Base-by-base conservation (phyloP, 108 stramenopile genomes). In the Pseudonitzschia multiseries region DNA sequence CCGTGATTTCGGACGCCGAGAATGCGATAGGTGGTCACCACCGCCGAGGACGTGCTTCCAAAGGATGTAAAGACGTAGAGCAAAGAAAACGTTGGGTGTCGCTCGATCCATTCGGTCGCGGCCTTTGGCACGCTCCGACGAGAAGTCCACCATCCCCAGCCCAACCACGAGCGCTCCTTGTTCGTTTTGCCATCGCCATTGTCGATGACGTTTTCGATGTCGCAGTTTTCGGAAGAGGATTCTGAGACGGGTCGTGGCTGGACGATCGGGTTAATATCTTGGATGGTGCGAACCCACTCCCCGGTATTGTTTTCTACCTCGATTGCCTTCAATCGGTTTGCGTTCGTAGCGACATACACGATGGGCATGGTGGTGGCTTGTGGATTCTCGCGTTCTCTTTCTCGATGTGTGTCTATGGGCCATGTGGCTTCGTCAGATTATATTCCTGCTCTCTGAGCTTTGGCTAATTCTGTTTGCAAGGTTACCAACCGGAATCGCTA, bases 21-120 rank as follows among this genome's bases (percentile, higher is more conserved):
- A 31, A 76, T 62, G 32, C 68, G 75, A 69, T 63, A 76, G 6
- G 75, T 76, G 5, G 75, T 76, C n/a, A 76, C 65, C 0, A 61
- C 22, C 4, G 75, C 43, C 44, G 57, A 28, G 20, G 18, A 17
- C 17, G 53, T 60, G 40, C 27, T 68, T 14, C 33, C n/a, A 27
- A 69, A 76, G 6, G 61, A 61, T 22, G 68, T 69, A 46, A 76
- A 76, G 6, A 60, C 68, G 36, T 76, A 76, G 10, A 76, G 18
- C 61, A 76, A 62, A 2, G 54, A 56, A 27, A 76, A 69, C n/a
- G 44, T 48, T 5, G 75, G 75, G n/a, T 76, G 75, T 17, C 43
- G n/a, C n/a, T 52, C 54, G 31, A 76, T 63, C 75, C 75, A 76
- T 52, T 69, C 59, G 32, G 75, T 76, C 31, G 50, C 32, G 3